Base-by-base conservation (phyloP, 2,329 filamentous ascomycete species). In the Exophiala xenobiotica region DNA sequence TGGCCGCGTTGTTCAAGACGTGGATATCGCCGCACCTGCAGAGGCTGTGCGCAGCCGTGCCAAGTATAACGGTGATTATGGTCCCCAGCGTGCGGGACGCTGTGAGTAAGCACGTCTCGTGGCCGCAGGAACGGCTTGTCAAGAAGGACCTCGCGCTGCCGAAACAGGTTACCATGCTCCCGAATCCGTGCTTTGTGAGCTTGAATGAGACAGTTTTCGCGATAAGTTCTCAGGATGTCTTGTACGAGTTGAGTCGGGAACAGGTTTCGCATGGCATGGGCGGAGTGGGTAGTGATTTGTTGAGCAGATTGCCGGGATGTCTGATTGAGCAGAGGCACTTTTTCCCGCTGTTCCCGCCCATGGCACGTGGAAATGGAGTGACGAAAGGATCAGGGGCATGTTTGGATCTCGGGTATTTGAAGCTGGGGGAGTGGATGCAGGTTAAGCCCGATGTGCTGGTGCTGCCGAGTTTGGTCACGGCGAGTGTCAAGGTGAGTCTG, bases 251-350 rank as follows among this genome's bases (percentile, higher is more conserved):
- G 46, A 79, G 85, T n/a, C 75, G 79, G 20, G 86, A 92, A 63
- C 90, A 95, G 68, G 76, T 86, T 1, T 70, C 75, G 4, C 78
- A 80, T 16, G 80, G 79, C 1, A 76, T 75, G 42, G 77, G 78
- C 0, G 80, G 79, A 1, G 77, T 75, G 42, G 77, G 79, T 0
- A 67, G 68, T 6, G 78, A 84, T 46, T 63, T 88, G 20, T 76
- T 92, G 63, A 82, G 84, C 12, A 75, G 92, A n/a, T 70, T 91
- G 40, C 82, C 87, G 4, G 79, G 83, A 16, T 86, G 93, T 60
- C 69, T 99, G 14, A 81, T 99, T 51, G 87, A 96, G 70, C 93
- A 97, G 71, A 78, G 91, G 5, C 90, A 93, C 65, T 97, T 91
- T 69, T 90, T 90, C 63, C 93, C 93, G 0, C 72, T 97, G 1